These are phyloP conservation scores for Cladophialophora yegresii DNA, from an alignment of 2,329 filamentous ascomycete species.

Conservation along the genomic window DNA sequence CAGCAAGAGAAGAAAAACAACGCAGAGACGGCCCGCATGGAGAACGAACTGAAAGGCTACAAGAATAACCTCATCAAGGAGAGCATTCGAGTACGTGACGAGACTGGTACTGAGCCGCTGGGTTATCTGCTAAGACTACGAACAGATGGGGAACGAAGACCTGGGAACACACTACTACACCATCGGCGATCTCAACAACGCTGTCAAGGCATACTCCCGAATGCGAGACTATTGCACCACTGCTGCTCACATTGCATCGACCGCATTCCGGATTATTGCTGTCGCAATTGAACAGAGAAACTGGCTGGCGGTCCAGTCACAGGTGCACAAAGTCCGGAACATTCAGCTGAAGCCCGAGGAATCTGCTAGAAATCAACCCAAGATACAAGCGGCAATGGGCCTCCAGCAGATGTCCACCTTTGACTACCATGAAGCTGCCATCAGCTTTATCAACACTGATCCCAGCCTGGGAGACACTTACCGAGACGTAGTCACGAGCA, in stretches of 20 bases:
- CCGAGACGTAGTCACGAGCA: constrained; percentile 73
- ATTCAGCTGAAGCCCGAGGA: constrained; percentile 59
- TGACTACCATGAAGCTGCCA: constrained; percentile 68
- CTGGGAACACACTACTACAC: constrained; percentile 79
- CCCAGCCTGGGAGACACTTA: constrained; percentile 57
- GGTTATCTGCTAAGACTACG: constrained; percentile 10
- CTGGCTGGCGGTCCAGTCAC: constrained; percentile 68
- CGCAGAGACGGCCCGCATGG: constrained; percentile 71
- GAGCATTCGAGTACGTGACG: constrained; percentile 73
- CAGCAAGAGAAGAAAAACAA: constrained; percentile 66
- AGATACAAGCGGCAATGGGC: constrained; percentile 65
- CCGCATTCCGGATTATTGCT: constrained; percentile 75
- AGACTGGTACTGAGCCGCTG: neutral
- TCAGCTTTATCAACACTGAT: constrained; percentile 67
- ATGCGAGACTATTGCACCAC: constrained; percentile 92
- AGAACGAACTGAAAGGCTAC: constrained; percentile 83
- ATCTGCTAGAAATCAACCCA: constrained; percentile 59
- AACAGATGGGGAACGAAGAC: constrained; percentile 90
- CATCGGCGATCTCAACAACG: constrained; percentile 71
- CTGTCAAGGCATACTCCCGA: constrained; percentile 74
- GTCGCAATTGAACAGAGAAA: constrained; percentile 75
- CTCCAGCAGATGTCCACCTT: constrained; percentile 61
- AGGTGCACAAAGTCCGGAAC: constrained; percentile 59
- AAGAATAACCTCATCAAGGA: constrained; percentile 98
- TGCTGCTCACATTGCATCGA: constrained; percentile 77